phyloP scores from a whole-genome alignment of 352 stramenopile genomes.

The Aphanomyces stellatus region DNA sequence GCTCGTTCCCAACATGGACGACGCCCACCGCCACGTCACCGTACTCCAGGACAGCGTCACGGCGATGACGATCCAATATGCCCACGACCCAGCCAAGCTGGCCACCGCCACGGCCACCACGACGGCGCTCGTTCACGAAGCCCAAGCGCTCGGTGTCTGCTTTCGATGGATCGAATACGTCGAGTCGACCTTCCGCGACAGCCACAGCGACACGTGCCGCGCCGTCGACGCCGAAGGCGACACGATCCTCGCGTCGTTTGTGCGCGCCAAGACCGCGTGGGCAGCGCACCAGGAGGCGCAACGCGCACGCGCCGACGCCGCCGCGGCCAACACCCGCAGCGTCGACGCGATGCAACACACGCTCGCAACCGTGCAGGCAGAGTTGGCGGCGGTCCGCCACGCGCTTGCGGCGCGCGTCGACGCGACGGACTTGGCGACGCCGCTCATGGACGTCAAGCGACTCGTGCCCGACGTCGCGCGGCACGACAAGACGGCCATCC shows the following conservation, averaged over 20 bases:
- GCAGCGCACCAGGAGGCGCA: not conserved
- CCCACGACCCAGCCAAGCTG: too few species aligned
- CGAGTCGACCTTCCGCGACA: slow-evolving; percentile 6
- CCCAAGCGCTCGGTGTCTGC: not conserved
- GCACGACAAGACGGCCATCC: slow-evolving; percentile 1
- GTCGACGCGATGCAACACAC: not conserved
- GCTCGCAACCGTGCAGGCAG: not conserved
- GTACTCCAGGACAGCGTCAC: not conserved
- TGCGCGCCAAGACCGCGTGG: not conserved
- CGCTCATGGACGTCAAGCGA: not conserved
- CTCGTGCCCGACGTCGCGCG: not conserved
- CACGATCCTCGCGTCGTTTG: not conserved
- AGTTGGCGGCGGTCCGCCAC: not conserved
- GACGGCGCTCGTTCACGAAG: not conserved
- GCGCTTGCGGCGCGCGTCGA: not conserved
- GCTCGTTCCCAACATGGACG: not conserved
- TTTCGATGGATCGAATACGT: not conserved
- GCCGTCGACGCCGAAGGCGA: not conserved
- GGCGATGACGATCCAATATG: not conserved
- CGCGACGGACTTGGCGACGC: not conserved
- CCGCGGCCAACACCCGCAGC: not conserved
- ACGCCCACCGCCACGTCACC: not conserved
- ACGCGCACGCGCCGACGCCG: not conserved
- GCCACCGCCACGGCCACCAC: too few species aligned
- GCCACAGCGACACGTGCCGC: not conserved